Conservation (phyloP, 805 yeast genomes). For the Starmera amethionina region DNA sequence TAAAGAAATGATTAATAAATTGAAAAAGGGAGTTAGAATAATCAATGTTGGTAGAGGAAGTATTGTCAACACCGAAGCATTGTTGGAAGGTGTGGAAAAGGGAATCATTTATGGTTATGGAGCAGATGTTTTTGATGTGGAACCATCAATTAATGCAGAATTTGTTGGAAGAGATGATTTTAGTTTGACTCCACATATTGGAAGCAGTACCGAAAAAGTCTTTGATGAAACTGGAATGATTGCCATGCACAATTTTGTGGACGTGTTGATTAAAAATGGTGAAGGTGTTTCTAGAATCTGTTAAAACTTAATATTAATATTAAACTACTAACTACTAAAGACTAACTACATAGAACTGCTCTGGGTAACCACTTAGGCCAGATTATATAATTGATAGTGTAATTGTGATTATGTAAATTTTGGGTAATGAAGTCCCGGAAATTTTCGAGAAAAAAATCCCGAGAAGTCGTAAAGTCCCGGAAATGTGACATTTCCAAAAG, state of each 20-base stretch:
- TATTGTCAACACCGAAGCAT: slow-evolving; percentile 40
- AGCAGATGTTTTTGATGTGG: slow-evolving; percentile 48
- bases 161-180: slow-evolving; percentile 29
- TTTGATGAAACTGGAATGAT: slow-evolving; percentile 32
- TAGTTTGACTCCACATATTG: slow-evolving; percentile 52
- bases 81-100: slow-evolving; percentile 29
- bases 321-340: neutral
- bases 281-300: slow-evolving; percentile 14
- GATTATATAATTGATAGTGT: too few species aligned
- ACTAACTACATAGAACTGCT: neutral
- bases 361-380: neutral
- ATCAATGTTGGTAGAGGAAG: slow-evolving; percentile 55
- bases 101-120: slow-evolving; percentile 33
- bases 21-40: slow-evolving; percentile 33
- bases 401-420: too few species aligned
- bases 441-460: too few species aligned
- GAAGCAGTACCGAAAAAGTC: slow-evolving; percentile 43
- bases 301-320: neutral
- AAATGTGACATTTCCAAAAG: too few species aligned
- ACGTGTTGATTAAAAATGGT: slow-evolving; percentile 21
- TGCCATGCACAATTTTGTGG: slow-evolving; percentile 35
- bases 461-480: too few species aligned
- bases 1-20: slow-evolving; percentile 25
- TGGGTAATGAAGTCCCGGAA: too few species aligned
- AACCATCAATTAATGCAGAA: slow-evolving; percentile 31